phyloP scores from a whole-genome alignment of 495 filamentous ascomycete genomes.

The Xylaria palmicola region DNA sequence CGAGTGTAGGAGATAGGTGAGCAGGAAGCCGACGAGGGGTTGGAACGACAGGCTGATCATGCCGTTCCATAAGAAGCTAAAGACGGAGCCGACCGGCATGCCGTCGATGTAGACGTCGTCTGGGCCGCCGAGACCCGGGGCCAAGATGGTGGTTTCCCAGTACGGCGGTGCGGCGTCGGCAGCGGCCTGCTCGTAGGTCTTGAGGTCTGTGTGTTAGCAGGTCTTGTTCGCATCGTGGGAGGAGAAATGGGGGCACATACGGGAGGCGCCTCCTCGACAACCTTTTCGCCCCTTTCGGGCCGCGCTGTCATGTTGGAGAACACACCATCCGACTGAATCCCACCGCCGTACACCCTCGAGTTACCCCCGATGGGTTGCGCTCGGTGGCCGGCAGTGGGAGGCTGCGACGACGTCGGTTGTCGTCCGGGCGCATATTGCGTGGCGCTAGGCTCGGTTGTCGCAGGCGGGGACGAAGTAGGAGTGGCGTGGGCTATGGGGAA shows the following conservation, averaged over 20 bases:
- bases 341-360: conserved; percentile 58
- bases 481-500: conserved; percentile 28
- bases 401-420: conserved; percentile 19
- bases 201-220: conserved; percentile 1
- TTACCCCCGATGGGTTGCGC: conserved; percentile 36
- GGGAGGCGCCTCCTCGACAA: conserved; percentile 84
- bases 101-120: conserved; percentile 98
- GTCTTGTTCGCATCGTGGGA: background rate
- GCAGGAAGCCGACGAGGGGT: conserved; percentile 83
- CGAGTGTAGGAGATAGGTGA: conserved; percentile 96
- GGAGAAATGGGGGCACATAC: conserved; percentile 53
- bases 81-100: conserved; percentile 90
- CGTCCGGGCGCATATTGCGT: conserved; percentile 6
- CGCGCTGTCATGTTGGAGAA: conserved; percentile 94
- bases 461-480: conserved; percentile 12
- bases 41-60: conserved; percentile 99
- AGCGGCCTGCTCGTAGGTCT: conserved; percentile 98
- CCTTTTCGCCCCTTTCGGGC: conserved; percentile 79
- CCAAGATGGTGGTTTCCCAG: conserved; percentile 97
- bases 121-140: conserved; percentile 73
- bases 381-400: conserved; percentile 21
- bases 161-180: conserved; percentile 96
- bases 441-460: conserved; percentile 17
- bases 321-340: conserved; percentile 81
- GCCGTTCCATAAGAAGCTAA: conserved; percentile 96